These are phyloP conservation scores for Nakaseomyces bracarensis DNA, from an alignment of 1,139 yeast genomes.

Conservation along the genomic window DNA sequence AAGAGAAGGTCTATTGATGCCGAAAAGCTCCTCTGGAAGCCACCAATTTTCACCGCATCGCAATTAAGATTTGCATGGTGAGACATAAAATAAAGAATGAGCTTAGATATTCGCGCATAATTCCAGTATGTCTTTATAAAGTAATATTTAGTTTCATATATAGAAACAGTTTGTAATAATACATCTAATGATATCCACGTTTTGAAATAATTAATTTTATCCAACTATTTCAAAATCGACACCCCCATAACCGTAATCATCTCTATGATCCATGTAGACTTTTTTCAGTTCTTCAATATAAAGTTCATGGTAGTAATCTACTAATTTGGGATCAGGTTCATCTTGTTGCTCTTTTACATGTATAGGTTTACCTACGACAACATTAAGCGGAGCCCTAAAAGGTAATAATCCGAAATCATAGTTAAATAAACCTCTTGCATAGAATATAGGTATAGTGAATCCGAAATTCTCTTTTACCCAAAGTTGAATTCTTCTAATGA, in stretches of 20 bases:
- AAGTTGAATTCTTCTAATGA: constrained; percentile 50
- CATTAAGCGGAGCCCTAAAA: constrained; percentile 68
- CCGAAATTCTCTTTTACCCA: constrained; percentile 65
- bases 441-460: constrained; percentile 83
- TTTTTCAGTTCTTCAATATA: constrained; percentile 62
- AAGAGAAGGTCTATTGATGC: constrained; percentile 76
- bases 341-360: constrained; percentile 45
- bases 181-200: not conserved
- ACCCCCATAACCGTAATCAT: constrained; percentile 43
- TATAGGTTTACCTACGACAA: constrained; percentile 79
- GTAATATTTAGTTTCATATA: not conserved
- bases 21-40: constrained; percentile 72
- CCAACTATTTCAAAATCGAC: constrained; percentile 37
- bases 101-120: no score
- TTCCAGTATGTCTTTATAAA: not conserved
- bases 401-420: constrained; percentile 90
- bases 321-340: constrained; percentile 40
- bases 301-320: constrained; percentile 63
- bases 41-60: constrained; percentile 93
- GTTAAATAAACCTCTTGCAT: constrained; percentile 88
- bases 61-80: constrained; percentile 95
- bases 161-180: constrained; percentile 4
- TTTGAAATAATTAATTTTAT: constrained; percentile 7
- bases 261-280: constrained; percentile 64
- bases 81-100: constrained; percentile 10